Conservation (phyloP, 2,329 filamentous ascomycete genomes). For the Shiraia bambusicola region DNA sequence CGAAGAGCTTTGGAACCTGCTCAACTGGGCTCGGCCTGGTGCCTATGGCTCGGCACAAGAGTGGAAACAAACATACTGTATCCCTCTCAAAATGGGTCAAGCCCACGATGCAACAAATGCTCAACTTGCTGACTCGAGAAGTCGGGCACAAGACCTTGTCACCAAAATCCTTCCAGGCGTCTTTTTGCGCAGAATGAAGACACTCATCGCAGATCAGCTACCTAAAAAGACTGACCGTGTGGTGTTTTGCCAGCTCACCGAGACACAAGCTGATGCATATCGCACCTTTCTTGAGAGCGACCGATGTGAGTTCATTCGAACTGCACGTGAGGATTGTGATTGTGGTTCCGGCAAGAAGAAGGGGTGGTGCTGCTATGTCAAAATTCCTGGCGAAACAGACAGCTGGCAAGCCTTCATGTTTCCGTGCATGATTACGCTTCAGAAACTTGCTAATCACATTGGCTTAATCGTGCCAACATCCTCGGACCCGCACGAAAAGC, state of each 20-base stretch:
- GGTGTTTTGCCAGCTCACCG: slow-evolving; percentile 89
- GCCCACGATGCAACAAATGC: slow-evolving; percentile 85
- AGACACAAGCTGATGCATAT: slow-evolving; percentile 79
- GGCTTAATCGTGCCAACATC: slow-evolving; percentile 75
- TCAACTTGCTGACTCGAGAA: slow-evolving; percentile 77
- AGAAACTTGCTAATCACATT: slow-evolving; percentile 92
- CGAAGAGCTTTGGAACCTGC: slow-evolving; percentile 90
- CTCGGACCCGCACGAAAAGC: slow-evolving; percentile 68
- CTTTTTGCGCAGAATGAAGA: slow-evolving; percentile 91
- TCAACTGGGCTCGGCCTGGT: slow-evolving; percentile 96
- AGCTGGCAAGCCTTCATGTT: slow-evolving; percentile 80
- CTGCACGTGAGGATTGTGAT: slow-evolving; percentile 66
- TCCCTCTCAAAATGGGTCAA: slow-evolving; percentile 82
- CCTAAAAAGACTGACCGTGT: slow-evolving; percentile 94
- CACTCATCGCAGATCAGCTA: slow-evolving; percentile 84
- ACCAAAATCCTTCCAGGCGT: slow-evolving; percentile 85
- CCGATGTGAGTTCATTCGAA: slow-evolving; percentile 68
- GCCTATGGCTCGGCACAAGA: slow-evolving; percentile 65
- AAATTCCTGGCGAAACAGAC: slow-evolving; percentile 56
- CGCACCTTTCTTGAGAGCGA: slow-evolving; percentile 75
- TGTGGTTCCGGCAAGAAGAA: slow-evolving; percentile 69
- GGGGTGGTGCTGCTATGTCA: slow-evolving; percentile 77
- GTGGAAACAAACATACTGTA: slow-evolving; percentile 77
- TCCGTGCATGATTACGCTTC: slow-evolving; percentile 76
- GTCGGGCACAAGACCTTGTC: slow-evolving; percentile 80